These are phyloP conservation scores for Vitis amurensis DNA, from an alignment of 164 flowering plant species.

Conservation along the genomic window DNA sequence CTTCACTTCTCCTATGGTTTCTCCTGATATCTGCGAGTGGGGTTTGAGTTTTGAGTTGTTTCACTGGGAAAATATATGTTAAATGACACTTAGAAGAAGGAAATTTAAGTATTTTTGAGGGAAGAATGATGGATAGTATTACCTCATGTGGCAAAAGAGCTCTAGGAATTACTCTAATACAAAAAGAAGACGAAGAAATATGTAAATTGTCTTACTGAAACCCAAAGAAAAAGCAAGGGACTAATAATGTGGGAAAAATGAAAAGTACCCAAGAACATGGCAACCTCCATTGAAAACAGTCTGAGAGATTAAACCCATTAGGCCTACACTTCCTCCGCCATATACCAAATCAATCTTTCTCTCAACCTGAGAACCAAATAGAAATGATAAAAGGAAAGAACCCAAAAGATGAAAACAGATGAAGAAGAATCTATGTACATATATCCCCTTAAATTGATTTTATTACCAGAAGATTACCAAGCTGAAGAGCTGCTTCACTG, in stretches of 20 bases:
- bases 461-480: conserved; percentile 62
- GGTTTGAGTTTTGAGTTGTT: neutral
- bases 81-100: conserved; percentile 2
- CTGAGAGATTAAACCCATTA: conserved; percentile 68
- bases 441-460: neutral
- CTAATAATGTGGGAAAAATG: neutral
- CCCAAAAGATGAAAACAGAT: neutral
- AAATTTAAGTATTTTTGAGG: neutral
- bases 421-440: neutral
- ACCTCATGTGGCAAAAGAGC: conserved; percentile 73
- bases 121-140: conserved; percentile 4
- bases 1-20: conserved; percentile 51
- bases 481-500: conserved; percentile 69
- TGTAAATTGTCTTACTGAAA: neutral
- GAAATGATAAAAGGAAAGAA: neutral
- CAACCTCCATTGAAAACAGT: conserved; percentile 70
- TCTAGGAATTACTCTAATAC: conserved; percentile 60
- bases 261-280: conserved; percentile 70
- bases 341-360: conserved; percentile 67
- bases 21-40: conserved; percentile 55
- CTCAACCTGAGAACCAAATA: conserved; percentile 41
- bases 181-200: neutral
- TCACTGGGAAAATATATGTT: neutral
- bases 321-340: conserved; percentile 80
- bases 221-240: neutral